phyloP scores from a whole-genome alignment of 2,329 filamentous ascomycete species.

The Fusarium subtropicale region DNA sequence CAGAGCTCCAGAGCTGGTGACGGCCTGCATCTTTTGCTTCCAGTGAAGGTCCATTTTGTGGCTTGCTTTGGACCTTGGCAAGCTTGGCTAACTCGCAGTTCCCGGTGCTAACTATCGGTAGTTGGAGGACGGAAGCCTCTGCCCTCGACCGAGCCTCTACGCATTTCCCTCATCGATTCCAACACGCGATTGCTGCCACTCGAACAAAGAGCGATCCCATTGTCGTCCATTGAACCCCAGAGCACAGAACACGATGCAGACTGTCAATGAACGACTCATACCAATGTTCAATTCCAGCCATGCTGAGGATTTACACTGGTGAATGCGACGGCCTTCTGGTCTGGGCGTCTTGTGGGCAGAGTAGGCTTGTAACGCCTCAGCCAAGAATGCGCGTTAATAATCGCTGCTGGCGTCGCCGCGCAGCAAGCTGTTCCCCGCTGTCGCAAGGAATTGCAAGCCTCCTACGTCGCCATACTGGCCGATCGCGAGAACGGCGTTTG shows the following conservation, averaged over 20 bases:
- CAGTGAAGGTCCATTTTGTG: not conserved
- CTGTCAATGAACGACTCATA: not conserved
- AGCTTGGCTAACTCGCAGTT: not conserved
- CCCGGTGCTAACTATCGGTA: slow-evolving; percentile 14
- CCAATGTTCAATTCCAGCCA: not conserved
- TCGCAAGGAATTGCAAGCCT: not conserved
- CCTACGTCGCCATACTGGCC: not conserved
- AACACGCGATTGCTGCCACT: not conserved
- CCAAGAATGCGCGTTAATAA: not conserved
- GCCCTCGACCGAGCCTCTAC: not conserved
- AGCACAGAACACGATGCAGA: not conserved
- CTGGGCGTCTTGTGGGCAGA: not conserved
- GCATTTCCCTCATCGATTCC: not conserved
- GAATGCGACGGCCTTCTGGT: not conserved
- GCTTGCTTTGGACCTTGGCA: not conserved
- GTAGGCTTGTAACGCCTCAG: not conserved
- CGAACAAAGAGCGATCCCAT: not conserved
- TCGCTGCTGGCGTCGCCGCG: not conserved
- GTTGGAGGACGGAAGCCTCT: slow-evolving; percentile 5
- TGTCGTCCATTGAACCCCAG: too few relatives aligned
- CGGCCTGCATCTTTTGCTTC: not conserved
- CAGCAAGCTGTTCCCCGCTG: not conserved
- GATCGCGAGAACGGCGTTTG: not conserved
- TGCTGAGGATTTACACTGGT: not conserved
- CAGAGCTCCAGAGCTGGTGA: not conserved